Conservation (phyloP, 768 basidiomycete species). For the Psilocybe sp. region DNA sequence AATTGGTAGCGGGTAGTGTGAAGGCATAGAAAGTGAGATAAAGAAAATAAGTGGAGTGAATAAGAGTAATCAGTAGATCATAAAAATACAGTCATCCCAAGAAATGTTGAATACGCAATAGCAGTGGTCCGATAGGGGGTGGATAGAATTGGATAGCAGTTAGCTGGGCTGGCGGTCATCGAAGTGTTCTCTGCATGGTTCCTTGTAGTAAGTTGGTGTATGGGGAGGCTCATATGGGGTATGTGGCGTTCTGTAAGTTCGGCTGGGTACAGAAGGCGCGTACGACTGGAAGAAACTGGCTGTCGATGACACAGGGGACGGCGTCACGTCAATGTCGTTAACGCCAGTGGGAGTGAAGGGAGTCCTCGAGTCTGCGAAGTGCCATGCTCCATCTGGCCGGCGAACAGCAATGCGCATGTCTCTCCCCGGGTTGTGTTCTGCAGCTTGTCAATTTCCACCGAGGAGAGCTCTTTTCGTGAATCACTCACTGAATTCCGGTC, state of each 20-base stretch:
- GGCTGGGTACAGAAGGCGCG: neutral
- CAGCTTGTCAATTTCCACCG: neutral
- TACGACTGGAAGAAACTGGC: neutral
- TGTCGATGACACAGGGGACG: constrained; percentile 7
- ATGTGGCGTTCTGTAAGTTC: constrained; percentile 21
- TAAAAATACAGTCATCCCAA: no score
- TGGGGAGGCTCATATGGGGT: neutral
- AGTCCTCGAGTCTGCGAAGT: constrained; percentile 41
- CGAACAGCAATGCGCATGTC: constrained; percentile 59
- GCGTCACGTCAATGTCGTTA: constrained; percentile 31
- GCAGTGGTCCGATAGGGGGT: neutral
- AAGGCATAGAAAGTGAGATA: no score
- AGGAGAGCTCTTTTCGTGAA: neutral
- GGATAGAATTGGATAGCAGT: neutral
- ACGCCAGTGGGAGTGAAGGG: constrained; percentile 39
- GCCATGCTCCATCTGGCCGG: constrained; percentile 54
- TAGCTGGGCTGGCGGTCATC: neutral
- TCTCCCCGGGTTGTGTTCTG: constrained; percentile 49
- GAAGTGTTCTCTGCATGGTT: constrained; percentile 1
- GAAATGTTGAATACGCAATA: no score
- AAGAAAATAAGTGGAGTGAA: no score
- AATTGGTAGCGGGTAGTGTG: no score
- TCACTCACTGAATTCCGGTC: constrained; percentile 38
- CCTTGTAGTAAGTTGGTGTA: neutral
- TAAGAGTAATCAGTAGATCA: no score